Base-by-base conservation (phyloP, 192 early-diverging fungal genomes). In the Haplosporangium gracile region DNA sequence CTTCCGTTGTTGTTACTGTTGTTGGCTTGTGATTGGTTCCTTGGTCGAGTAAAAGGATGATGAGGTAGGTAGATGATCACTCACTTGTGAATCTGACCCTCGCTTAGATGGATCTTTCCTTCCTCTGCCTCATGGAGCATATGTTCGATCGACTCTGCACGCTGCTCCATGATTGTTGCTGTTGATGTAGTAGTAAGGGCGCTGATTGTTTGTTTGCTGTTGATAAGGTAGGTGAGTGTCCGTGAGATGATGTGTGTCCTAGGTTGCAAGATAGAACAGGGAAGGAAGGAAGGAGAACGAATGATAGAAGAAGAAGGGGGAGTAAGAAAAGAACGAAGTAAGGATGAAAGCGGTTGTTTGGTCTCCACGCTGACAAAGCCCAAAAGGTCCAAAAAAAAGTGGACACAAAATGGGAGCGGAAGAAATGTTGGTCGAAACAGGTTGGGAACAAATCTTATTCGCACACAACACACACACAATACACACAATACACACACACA, bases 81-180 rank as follows among this genome's bases (percentile, higher is more conserved):
- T 76, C 69, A 85, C 83, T 85, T 80, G 75, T 85, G 79, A 63
- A 86, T 86, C 75, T 80, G 78, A 29, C 74, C 70, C 36, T 81
- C 84, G 68, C 38, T 60, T 38, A 86, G 63, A 70, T 86, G 68
- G 36, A 86, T 39, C 13, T 78, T 80, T 71, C 84, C 84, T 15
- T 80, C 84, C 34, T 86, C 75, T 10, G 79, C 84, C 11, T 86
- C 84, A 10, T 86, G 79, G 53, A 86, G 68, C 16, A 80, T 68
- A 26, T 81, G 75, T 10, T 86, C 84, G 65, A 86, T 63, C 29
- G 63, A 20, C 34, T 86, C 79, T 69, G 84, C 84, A n/a, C 78
- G 70, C 20, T 86, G 75, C 43, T 86, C 84, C 84, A 86, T 86
- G 39, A 8, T 76, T 32, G 9, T 65, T 32, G 11, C 32, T 40